Percentiles rank a stretch among this genome's conserved stretches.
Evolutionary conservation across 139 green algal species (phyloP).

Genomic region (Bryopsis sp.): DNA sequence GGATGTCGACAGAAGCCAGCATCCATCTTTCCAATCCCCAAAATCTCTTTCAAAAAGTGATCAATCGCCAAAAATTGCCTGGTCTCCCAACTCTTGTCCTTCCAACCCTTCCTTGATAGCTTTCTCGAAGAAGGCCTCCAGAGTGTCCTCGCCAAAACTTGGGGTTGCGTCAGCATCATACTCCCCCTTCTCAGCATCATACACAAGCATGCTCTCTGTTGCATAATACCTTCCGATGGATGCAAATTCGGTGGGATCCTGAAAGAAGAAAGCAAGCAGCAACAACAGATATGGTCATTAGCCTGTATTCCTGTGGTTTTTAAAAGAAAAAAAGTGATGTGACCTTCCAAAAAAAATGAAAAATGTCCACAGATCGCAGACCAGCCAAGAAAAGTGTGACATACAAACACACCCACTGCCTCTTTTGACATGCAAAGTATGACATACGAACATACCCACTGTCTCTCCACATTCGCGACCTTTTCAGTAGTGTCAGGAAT

Average conservation of each 20-base stretch:
- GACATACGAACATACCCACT: too few species aligned
- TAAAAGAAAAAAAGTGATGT: background rate
- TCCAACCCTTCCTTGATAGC: conserved; percentile 59
- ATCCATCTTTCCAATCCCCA: too few species aligned
- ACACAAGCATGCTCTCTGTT: conserved; percentile 94
- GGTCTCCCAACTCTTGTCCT: conserved; percentile 90
- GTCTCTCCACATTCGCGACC: too few species aligned
- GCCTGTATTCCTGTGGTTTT: too few species aligned
- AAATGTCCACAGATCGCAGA: too few species aligned
- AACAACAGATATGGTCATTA: background rate
- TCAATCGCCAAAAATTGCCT: conserved; percentile 63
- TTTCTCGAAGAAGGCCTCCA: conserved; percentile 85
- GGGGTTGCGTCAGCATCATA: conserved; percentile 83
- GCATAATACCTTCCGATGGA: conserved; percentile 97
- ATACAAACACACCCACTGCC: too few species aligned
- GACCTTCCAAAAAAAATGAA: background rate
- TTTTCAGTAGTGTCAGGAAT: too few species aligned
- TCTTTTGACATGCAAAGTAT: too few species aligned
- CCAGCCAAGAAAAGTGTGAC: too few species aligned
- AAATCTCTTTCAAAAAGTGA: too few species aligned
- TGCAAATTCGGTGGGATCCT: conserved; percentile 69
- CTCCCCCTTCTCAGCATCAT: conserved; percentile 43
- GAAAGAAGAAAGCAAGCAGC: background rate
- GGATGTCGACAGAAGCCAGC: too few species aligned
- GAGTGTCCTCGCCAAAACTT: conserved; percentile 85